These are phyloP conservation scores for Populus hybrid DNA, from an alignment of 441 rosid genomes.

Conservation along the genomic window DNA sequence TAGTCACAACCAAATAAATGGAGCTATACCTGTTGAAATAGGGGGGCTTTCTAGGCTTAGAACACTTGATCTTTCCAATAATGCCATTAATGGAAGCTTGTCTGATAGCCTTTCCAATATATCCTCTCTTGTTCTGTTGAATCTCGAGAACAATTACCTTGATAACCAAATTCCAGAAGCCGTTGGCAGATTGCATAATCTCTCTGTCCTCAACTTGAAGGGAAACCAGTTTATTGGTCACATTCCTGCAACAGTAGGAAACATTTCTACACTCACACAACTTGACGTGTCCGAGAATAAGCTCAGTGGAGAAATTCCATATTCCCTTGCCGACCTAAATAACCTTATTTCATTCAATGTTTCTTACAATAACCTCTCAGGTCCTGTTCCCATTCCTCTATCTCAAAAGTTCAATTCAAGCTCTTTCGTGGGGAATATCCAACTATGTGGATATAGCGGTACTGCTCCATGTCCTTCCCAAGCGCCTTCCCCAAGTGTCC, in stretches of 20 bases:
- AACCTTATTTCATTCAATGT: constrained; percentile 53
- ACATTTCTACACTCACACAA: constrained; percentile 39
- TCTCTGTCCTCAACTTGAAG: constrained; percentile 50
- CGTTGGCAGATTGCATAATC: constrained; percentile 47
- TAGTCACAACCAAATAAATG: constrained; percentile 42
- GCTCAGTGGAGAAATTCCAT: constrained; percentile 58
- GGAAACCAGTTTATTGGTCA: constrained; percentile 44
- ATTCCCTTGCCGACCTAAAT: constrained; percentile 41
- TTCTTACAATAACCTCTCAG: constrained; percentile 69
- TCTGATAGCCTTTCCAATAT: constrained; percentile 34
- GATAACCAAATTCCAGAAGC: constrained; percentile 44
- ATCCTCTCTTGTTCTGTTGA: constrained; percentile 37
- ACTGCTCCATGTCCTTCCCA: constrained; percentile 50
- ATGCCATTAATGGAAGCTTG: constrained; percentile 46
- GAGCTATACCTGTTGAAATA: constrained; percentile 43
- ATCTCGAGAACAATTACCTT: constrained; percentile 37
- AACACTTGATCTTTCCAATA: constrained; percentile 37
- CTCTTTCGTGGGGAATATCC: constrained; percentile 61
- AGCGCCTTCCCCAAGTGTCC: constrained; percentile 31
- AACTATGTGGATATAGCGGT: constrained; percentile 58
- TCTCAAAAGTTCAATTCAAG: constrained; percentile 61
- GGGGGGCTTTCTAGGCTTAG: constrained; percentile 38
- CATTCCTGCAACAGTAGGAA: constrained; percentile 55
- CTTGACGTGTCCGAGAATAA: constrained; percentile 61
- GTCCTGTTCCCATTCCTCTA: constrained; percentile 55